Conservation (phyloP, 352 stramenopile genomes). For the Globisporangium echinulatum region DNA sequence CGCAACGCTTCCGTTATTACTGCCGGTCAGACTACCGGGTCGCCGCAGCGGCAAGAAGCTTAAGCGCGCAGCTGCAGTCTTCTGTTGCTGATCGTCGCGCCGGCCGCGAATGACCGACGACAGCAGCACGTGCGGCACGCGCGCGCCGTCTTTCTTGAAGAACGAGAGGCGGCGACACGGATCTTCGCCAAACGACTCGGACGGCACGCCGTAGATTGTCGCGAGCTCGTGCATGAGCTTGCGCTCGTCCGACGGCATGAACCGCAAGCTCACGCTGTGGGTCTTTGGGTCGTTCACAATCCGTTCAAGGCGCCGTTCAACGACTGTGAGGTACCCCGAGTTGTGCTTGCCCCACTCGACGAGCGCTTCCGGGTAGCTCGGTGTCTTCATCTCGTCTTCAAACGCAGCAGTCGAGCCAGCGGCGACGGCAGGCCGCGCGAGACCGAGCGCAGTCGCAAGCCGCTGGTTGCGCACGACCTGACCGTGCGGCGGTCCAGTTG, state of each 20-base stretch:
- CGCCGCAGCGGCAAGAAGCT: conserved; percentile 50
- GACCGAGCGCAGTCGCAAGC: conserved; percentile 52
- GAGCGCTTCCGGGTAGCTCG: conserved; percentile 50
- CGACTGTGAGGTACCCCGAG: conserved; percentile 54
- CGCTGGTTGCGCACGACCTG: conserved; percentile 67
- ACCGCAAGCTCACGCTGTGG: conserved; percentile 64
- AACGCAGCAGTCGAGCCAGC: conserved; percentile 40
- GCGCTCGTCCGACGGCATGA: conserved; percentile 70
- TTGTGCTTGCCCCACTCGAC: conserved; percentile 74
- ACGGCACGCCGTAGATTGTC: conserved; percentile 53
- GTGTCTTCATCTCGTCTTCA: conserved; percentile 72
- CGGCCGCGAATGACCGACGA: conserved; percentile 40
- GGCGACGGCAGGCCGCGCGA: conserved; percentile 32
- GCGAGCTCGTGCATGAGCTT: conserved; percentile 71
- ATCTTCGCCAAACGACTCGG: conserved; percentile 74
- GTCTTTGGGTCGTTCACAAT: conserved; percentile 62
- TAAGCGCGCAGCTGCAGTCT: conserved; percentile 27
- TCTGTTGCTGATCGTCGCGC: conserved; percentile 14
- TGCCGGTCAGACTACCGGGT: conserved; percentile 8
- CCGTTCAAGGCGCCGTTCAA: conserved; percentile 69
- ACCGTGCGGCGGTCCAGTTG: conserved; percentile 26
- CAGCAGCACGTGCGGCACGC: conserved; percentile 45
- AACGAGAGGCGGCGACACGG: conserved; percentile 63
- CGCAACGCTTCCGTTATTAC: conserved; percentile 10
- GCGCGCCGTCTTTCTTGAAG: conserved; percentile 58